A percentile compares a stretch with the other conserved stretches of the same genome.
Conservation (phyloP, 116 monocot species). For the Papilionanthe hybrid region DNA sequence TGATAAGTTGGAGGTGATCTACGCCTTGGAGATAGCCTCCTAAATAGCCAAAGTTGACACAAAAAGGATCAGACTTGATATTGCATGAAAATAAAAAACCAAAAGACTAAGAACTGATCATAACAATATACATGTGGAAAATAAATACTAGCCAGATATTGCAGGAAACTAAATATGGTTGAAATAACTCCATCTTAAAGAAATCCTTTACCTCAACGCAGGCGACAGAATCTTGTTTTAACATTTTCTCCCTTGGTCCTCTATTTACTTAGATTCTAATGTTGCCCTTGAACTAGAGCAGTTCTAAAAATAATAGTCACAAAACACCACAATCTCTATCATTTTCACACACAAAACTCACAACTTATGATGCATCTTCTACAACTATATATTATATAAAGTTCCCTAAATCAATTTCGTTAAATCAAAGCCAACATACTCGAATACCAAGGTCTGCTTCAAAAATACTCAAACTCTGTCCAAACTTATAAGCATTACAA, state of each 20-base stretch:
- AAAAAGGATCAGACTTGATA: not conserved
- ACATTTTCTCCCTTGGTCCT: not conserved
- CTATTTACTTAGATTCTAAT: not conserved
- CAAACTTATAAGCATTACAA: not conserved
- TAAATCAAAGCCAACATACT: not conserved
- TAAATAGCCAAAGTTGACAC: not conserved
- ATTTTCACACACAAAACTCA: not conserved
- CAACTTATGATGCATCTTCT: not conserved
- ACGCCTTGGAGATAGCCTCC: slow-evolving; percentile 36
- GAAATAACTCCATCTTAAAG: not conserved
- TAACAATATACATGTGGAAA: not conserved
- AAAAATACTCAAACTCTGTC: not conserved
- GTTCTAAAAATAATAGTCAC: not conserved
- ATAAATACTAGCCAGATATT: not conserved
- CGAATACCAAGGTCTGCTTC: not conserved
- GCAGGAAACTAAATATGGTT: not conserved
- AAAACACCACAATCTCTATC: not conserved
- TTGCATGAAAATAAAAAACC: not conserved
- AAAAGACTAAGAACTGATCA: not conserved
- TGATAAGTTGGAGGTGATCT: slow-evolving; percentile 41
- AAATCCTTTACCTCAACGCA: not conserved
- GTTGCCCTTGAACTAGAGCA: not conserved
- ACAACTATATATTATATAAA: not conserved
- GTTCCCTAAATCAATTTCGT: not conserved
- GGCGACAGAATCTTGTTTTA: not conserved